Percentiles rank a stretch among this genome's conserved stretches.
phyloP scores from a whole-genome alignment of 306 rosid species.

The Vigna radiata region DNA sequence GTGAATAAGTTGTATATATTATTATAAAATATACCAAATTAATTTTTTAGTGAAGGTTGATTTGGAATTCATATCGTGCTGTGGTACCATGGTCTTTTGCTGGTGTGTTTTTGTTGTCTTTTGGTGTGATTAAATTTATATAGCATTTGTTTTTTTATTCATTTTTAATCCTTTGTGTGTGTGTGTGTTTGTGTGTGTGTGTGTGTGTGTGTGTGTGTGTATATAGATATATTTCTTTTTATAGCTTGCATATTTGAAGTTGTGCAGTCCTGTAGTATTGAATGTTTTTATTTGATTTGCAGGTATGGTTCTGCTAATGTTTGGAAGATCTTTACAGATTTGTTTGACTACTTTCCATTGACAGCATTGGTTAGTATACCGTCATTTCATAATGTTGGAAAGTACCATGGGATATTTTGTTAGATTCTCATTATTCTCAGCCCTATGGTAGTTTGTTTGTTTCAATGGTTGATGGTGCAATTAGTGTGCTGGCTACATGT shows the following conservation, averaged over 20 bases:
- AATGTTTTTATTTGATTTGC: constrained; percentile 48
- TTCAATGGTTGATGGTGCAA: not conserved
- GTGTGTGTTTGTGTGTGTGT: not conserved
- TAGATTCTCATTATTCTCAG: constrained; percentile 17
- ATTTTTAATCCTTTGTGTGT: not conserved
- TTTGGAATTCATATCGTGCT: not conserved
- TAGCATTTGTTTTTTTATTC: not conserved
- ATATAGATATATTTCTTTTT: not conserved
- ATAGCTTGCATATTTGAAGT: not conserved
- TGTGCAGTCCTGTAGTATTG: constrained; percentile 29
- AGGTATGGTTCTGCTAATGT: constrained; percentile 99
- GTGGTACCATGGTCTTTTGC: not conserved
- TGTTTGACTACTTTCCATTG: constrained; percentile 96
- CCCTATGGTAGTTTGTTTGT: not conserved
- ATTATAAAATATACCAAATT: not conserved
- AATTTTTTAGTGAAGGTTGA: not conserved
- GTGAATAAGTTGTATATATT: not conserved
- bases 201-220: too few relatives aligned
- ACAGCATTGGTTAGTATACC: constrained; percentile 88
- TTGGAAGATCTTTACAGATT: constrained; percentile 93
- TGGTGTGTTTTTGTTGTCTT: not conserved
- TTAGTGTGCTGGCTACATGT: not conserved
- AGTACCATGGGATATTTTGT: constrained; percentile 9
- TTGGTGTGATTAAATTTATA: not conserved
- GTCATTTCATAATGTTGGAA: not conserved